These are phyloP conservation scores for Lactarius pseudohatsudake DNA, from an alignment of 768 basidiomycete genomes.

Conservation along the genomic window DNA sequence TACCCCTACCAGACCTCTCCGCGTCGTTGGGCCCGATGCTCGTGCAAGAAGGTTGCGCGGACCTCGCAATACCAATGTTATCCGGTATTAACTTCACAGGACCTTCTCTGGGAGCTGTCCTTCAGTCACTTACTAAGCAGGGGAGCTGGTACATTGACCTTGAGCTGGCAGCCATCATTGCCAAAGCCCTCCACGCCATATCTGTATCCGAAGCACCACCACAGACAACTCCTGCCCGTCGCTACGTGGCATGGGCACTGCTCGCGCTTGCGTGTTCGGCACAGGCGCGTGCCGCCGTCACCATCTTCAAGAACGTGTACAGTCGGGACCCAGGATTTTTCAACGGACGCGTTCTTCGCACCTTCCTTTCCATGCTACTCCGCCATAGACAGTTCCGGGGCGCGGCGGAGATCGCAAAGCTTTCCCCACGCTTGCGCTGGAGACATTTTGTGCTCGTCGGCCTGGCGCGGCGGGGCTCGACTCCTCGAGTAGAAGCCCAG, in stretches of 20 bases:
- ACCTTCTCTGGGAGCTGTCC: constrained; percentile 35
- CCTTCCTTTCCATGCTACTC: constrained; percentile 43
- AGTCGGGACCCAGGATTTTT: constrained; percentile 41
- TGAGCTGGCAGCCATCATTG: constrained; percentile 22
- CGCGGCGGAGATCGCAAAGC: constrained; percentile 34
- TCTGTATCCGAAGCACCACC: constrained; percentile 40
- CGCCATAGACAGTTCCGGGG: constrained; percentile 40
- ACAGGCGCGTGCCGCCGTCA: constrained; percentile 39
- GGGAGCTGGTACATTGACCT: constrained; percentile 21
- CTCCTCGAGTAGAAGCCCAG: not conserved
- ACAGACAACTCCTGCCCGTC: constrained; percentile 40
- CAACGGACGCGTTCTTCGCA: constrained; percentile 38
- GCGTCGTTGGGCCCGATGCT: constrained; percentile 15
- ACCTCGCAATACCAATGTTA: constrained; percentile 24
- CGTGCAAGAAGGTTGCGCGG: constrained; percentile 24
- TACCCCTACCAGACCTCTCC: constrained; percentile 24
- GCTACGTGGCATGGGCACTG: constrained; percentile 41
- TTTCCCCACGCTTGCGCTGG: constrained; percentile 33
- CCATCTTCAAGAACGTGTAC: constrained; percentile 44
- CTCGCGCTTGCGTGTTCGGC: constrained; percentile 40
- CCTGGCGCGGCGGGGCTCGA: constrained; percentile 12
- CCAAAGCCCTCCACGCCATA: constrained; percentile 35
- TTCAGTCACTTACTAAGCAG: constrained; percentile 29
- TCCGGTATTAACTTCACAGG: constrained; percentile 14
- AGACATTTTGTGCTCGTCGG: constrained; percentile 36